Percentiles rank a stretch among this genome's conserved stretches.
These are phyloP conservation scores for Metschnikowia reukaufii DNA, from an alignment of 805 yeast species.

Conservation along the genomic window DNA sequence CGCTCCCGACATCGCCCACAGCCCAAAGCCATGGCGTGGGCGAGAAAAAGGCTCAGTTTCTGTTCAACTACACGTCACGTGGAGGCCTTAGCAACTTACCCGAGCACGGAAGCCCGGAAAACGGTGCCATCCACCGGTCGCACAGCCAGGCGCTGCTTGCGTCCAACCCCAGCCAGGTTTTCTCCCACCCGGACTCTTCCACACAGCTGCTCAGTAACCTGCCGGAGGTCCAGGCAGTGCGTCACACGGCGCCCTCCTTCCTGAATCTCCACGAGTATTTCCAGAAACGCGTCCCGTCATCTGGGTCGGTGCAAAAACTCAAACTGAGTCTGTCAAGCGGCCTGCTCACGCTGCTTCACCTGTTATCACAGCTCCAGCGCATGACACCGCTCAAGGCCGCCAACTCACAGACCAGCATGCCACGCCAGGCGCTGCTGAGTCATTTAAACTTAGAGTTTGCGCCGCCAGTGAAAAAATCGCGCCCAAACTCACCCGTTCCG, in stretches of 20 bases:
- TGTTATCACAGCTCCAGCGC: conserved; percentile 27
- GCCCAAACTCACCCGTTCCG: conserved; percentile 48
- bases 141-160: conserved; percentile 28
- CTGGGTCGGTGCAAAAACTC: conserved; percentile 25
- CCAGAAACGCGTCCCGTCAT: conserved; percentile 22
- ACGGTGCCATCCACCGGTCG: conserved; percentile 23
- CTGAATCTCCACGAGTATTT: conserved; percentile 37
- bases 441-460: conserved; percentile 39
- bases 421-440: conserved; percentile 26
- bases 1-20: conserved; percentile 34
- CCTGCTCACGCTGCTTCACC: conserved; percentile 16
- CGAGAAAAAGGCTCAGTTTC: conserved; percentile 1
- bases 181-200: conserved; percentile 28
- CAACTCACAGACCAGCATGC: conserved; percentile 6
- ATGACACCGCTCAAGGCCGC: conserved; percentile 45
- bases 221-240: conserved; percentile 27
- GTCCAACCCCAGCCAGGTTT: conserved; percentile 23
- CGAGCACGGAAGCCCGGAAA: neutral
- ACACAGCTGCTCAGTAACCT: conserved; percentile 33
- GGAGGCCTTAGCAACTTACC: neutral
- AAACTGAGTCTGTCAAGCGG: conserved; percentile 23
- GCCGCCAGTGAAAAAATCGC: conserved; percentile 39
- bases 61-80: neutral
- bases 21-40: neutral
- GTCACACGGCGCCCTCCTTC: conserved; percentile 25